Evolutionary conservation across 371 early-diverging fungal species (phyloP).

Genomic region (Catenaria anguillulae): DNA sequence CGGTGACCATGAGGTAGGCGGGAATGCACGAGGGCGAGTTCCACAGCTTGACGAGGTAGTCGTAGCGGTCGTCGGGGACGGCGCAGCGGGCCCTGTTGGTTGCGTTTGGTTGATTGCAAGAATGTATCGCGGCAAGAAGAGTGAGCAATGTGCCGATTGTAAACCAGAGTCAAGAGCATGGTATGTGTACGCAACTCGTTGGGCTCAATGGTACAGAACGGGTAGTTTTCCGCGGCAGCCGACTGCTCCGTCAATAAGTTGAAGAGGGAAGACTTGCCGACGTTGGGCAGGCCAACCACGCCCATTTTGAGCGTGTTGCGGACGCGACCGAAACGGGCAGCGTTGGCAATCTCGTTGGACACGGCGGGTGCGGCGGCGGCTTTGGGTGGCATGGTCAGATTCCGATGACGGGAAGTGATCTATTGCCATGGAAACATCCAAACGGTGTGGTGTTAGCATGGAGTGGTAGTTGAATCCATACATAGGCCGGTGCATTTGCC

Average conservation of each 20-base stretch:
- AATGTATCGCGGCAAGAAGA: not conserved
- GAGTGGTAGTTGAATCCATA: no score
- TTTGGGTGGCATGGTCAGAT: slow-evolving; percentile 1
- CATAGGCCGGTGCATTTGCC: no score
- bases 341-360: not conserved
- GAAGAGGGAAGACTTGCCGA: slow-evolving; percentile 91
- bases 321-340: slow-evolving; percentile 56
- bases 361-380: slow-evolving; percentile 1
- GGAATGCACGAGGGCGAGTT: slow-evolving; percentile 51
- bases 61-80: slow-evolving; percentile 85
- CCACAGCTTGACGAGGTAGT: slow-evolving; percentile 65
- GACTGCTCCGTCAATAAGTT: slow-evolving; percentile 81
- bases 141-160: not conserved
- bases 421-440: no score
- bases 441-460: no score
- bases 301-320: slow-evolving; percentile 87
- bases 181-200: not conserved
- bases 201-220: slow-evolving; percentile 14
- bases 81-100: slow-evolving; percentile 22
- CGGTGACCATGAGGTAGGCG: slow-evolving; percentile 81
- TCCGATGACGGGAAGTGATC: no score
- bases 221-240: slow-evolving; percentile 80
- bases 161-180: not conserved
- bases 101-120: no score
- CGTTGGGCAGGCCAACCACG: slow-evolving; percentile 96